Base-by-base conservation (phyloP, 73 alveolate species). In the Paramecium octaurelia region DNA sequence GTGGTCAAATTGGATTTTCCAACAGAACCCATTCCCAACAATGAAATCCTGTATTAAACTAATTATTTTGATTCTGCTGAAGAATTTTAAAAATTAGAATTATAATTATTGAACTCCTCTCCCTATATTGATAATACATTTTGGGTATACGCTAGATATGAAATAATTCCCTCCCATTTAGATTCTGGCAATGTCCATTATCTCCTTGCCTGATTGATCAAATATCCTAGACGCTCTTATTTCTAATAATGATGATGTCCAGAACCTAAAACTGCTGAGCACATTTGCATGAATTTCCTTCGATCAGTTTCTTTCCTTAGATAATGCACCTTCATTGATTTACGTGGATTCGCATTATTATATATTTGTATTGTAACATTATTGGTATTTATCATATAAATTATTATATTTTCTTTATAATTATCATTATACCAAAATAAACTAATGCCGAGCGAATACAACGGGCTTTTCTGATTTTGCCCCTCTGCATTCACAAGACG, bases 1-100 rank as follows among this genome's bases (percentile, higher is more conserved):
- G 75, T 80, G 20, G 91, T 80, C n/a, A 80, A 44, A 80, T 80
- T 80, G 24, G 91, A 80, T 80, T 80, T 80, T 11, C 91, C 91
- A 18, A 80, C 91, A n/a, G 91, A 80, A 40, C 91, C 91, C 91
- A 80, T 80, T 48, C 91, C 91, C 12, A 80, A 46, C 7, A 80
- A 24, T 16, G 76, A 44, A 24, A 80, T 42, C 10, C 75, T 80
- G 23, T 44, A 80, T 35, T 42, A 24, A 23, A 42, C 35, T 23
- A 80, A 24, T 42, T 34, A 43, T 46, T 80, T 80, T 46, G 35
- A 24, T 80, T 80, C 91, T 5, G 91, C n/a, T 12, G 8, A 80
- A 31, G 46, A 44, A 46, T 80, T 80, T 73, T 73, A n/a, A 43
- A 64, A 64, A 64, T 64, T 64, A 64, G 84, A 64, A 64, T 27